phyloP scores from a whole-genome alignment of 2,329 filamentous ascomycete genomes.

The Fusarium luffae region DNA sequence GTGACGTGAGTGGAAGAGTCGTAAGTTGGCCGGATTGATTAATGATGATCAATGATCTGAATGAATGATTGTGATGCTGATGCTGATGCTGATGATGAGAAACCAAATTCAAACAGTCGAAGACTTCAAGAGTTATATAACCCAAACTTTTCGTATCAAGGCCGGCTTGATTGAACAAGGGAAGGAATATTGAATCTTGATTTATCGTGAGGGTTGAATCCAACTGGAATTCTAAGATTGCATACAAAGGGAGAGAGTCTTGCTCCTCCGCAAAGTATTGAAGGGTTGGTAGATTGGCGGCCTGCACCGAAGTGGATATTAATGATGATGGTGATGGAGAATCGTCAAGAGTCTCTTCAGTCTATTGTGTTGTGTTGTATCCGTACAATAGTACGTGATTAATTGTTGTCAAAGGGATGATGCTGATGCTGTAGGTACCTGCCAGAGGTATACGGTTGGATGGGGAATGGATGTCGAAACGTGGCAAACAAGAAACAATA shows the following conservation, averaged over 20 bases:
- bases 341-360: conserved; percentile 33
- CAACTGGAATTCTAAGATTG: conserved; percentile 40
- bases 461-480: conserved; percentile 28
- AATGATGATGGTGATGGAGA: conserved; percentile 16
- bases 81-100: not conserved
- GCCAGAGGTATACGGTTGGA: conserved; percentile 38
- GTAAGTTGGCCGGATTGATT: conserved; percentile 6
- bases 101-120: conserved; percentile 5
- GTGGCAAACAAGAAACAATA: conserved; percentile 33
- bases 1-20: conserved; percentile 20
- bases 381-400: conserved; percentile 16
- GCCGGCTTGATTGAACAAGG: conserved; percentile 41
- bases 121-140: conserved; percentile 33
- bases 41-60: conserved; percentile 13
- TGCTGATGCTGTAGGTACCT: conserved; percentile 27
- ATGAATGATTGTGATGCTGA: conserved; percentile 3
- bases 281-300: conserved; percentile 30
- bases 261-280: conserved; percentile 38
- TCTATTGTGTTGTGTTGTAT: not conserved
- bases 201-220: conserved; percentile 29
- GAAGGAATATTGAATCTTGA: conserved; percentile 39
- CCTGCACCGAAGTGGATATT: conserved; percentile 36
- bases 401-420: conserved; percentile 33
- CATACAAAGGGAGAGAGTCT: conserved; percentile 43
- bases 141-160: conserved; percentile 34